A percentile compares a stretch with the other conserved stretches of the same genome.
These are phyloP conservation scores for Malus asiatica DNA, from an alignment of 306 rosid species.

Conservation along the genomic window DNA sequence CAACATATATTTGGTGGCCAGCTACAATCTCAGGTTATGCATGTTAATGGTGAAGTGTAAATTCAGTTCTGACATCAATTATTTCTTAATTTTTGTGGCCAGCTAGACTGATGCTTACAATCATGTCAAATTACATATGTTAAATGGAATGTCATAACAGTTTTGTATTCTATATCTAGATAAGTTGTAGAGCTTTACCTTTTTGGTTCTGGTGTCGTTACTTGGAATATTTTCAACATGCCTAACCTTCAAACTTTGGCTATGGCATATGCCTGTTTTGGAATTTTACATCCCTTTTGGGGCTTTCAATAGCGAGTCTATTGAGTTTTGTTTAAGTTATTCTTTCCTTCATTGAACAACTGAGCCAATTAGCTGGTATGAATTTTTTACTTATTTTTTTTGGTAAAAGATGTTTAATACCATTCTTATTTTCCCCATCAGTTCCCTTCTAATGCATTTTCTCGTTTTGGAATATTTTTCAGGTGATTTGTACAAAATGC, in stretches of 20 bases:
- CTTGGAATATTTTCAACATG: background rate
- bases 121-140: background rate
- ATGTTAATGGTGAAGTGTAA: background rate
- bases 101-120: background rate
- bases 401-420: background rate
- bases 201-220: background rate
- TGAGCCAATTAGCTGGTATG: background rate
- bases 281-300: background rate
- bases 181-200: background rate
- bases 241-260: background rate
- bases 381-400: background rate
- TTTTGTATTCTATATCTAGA: background rate
- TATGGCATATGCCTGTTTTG: background rate
- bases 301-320: background rate
- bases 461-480: slow-evolving; percentile 3
- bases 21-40: slow-evolving; percentile 86
- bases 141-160: background rate
- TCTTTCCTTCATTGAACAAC: background rate
- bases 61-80: background rate
- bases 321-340: background rate
- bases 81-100: background rate
- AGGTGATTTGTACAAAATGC: slow-evolving; percentile 88
- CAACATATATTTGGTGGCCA: slow-evolving; percentile 94
- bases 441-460: background rate
- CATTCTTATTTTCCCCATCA: background rate